A percentile compares a stretch with the other conserved stretches of the same genome.
These are phyloP conservation scores for Acanthamoeba rhysodes DNA, from an alignment of 208 protist species.

Conservation along the genomic window DNA sequence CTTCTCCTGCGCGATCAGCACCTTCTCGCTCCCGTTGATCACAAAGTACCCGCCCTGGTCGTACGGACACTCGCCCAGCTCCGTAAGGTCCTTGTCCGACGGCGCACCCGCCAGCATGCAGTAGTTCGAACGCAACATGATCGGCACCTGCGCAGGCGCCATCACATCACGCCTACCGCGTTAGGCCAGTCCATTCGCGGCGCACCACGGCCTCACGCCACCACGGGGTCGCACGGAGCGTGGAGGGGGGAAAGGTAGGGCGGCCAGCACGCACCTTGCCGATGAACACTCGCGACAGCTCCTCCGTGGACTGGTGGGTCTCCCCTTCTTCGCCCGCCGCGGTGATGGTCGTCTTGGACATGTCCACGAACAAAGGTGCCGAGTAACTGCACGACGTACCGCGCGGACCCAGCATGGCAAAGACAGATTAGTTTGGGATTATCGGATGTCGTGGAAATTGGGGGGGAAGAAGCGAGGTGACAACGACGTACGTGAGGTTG, in stretches of 20 bases:
- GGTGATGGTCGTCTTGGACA: conserved; percentile 74
- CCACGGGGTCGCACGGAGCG: too few species aligned
- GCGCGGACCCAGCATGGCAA: too few species aligned
- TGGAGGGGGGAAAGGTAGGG: too few species aligned
- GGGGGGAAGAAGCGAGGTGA: background rate
- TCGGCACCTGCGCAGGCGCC: conserved; percentile 91
- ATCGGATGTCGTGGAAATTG: background rate
- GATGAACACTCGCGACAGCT: conserved; percentile 10
- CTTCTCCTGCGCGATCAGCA: conserved; percentile 91
- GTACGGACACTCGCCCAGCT: conserved; percentile 95
- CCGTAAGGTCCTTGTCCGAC: conserved; percentile 89
- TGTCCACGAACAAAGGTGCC: conserved; percentile 87
- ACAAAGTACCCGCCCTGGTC: conserved; percentile 99
- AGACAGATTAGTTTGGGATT: too few species aligned
- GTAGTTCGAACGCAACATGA: conserved; percentile 96
- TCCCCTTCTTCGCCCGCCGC: background rate
- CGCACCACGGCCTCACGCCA: too few species aligned
- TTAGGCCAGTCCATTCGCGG: background rate
- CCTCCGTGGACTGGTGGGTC: background rate
- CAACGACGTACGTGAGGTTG: conserved; percentile 49
- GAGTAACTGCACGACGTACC: conserved; percentile 68
- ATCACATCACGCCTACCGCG: background rate
- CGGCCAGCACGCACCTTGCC: background rate
- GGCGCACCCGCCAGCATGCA: conserved; percentile 91
- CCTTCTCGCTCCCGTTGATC: conserved; percentile 98